These are phyloP conservation scores for Cetraspora pellucida DNA, from an alignment of 192 early-diverging fungal genomes.

Conservation along the genomic window DNA sequence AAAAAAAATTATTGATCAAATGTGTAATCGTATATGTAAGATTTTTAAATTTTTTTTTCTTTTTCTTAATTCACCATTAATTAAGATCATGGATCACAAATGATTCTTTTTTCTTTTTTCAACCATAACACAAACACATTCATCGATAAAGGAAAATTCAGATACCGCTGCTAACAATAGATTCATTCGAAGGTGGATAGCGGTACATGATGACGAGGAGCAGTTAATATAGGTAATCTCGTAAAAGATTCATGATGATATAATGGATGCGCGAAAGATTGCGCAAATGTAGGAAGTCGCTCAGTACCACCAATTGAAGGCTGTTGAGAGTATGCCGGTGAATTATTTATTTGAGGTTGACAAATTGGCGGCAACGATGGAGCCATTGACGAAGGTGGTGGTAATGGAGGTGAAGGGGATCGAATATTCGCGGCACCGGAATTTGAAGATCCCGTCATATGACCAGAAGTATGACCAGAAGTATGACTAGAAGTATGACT, in stretches of 20 bases:
- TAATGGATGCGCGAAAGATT: not conserved
- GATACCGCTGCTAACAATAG: not conserved
- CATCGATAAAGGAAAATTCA: not conserved
- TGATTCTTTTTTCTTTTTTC: not conserved
- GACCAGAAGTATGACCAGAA: too few relatives aligned
- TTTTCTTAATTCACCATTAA: not conserved
- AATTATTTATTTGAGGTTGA: not conserved
- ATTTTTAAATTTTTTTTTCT: too few relatives aligned
- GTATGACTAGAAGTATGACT: too few relatives aligned
- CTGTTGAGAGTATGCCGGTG: not conserved
- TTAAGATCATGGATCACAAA: not conserved
- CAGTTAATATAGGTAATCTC: not conserved
- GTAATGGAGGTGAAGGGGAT: not conserved
- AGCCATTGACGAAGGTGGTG: not conserved
- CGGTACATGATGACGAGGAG: not conserved
- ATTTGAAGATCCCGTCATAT: not conserved
- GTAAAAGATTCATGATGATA: not conserved
- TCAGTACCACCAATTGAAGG: not conserved
- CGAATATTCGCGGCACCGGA: not conserved
- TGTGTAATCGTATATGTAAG: not conserved
- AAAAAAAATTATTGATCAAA: conserved; percentile 4
- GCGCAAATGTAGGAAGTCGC: not conserved
- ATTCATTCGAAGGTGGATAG: not conserved
- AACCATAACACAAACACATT: not conserved
- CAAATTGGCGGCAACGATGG: too few relatives aligned